Evolutionary conservation across 257 asterid species (phyloP).

Genomic region (Plectranthus barbatus): DNA sequence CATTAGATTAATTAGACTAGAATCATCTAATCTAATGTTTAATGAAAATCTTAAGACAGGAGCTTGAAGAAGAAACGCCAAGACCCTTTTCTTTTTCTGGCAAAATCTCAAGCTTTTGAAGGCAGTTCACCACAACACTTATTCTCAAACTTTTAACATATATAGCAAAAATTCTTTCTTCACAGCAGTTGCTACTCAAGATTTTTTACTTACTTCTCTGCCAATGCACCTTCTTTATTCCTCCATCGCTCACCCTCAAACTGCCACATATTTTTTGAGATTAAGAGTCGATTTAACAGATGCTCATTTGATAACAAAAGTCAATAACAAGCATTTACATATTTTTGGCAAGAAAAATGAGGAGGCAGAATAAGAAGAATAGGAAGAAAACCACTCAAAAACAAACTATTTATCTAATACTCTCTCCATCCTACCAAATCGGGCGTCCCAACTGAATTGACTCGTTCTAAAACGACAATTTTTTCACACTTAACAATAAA

Average conservation of each 20-base stretch:
- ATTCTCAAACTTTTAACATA: slow-evolving; percentile 78
- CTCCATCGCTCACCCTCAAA: slow-evolving; percentile 27
- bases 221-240: slow-evolving; percentile 84
- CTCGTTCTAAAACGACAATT: too few relatives aligned
- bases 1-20: not conserved
- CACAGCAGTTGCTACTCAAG: slow-evolving; percentile 41
- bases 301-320: not conserved
- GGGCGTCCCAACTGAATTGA: too few relatives aligned
- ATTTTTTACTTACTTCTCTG: slow-evolving; percentile 53
- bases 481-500: too few relatives aligned
- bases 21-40: not conserved
- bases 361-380: not conserved
- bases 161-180: slow-evolving; percentile 58
- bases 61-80: slow-evolving; percentile 37
- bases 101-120: slow-evolving; percentile 36
- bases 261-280: slow-evolving; percentile 15
- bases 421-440: too few relatives aligned
- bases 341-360: not conserved
- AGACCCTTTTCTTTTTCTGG: slow-evolving; percentile 23
- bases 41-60: not conserved
- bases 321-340: not conserved
- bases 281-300: not conserved
- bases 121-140: slow-evolving; percentile 69
- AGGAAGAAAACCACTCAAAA: not conserved
- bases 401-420: not conserved